These are phyloP conservation scores for Helotiales sp. DNA, from an alignment of 2,329 filamentous ascomycete species.

Conservation along the genomic window DNA sequence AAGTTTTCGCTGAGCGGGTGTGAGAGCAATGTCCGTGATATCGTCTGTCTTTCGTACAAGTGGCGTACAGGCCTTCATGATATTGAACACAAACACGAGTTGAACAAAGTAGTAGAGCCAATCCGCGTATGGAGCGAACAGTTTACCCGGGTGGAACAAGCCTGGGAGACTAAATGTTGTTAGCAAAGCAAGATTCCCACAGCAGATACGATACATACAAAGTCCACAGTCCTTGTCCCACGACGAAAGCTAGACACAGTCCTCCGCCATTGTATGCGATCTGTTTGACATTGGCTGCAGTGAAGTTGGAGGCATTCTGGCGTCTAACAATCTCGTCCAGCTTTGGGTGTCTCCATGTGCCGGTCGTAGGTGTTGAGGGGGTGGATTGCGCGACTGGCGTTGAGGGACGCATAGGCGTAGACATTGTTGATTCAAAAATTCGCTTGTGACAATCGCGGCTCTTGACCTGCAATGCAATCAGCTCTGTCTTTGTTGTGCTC, in stretches of 20 bases:
- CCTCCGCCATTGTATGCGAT: constrained; percentile 71
- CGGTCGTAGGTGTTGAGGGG: constrained; percentile 51
- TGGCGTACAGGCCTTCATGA: constrained; percentile 71
- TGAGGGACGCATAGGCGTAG: constrained; percentile 36
- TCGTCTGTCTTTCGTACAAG: constrained; percentile 75
- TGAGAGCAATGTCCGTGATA: constrained; percentile 87
- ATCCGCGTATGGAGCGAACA: constrained; percentile 35
- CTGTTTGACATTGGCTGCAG: constrained; percentile 73
- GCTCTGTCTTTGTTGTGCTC: constrained; percentile 3
- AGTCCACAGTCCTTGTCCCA: constrained; percentile 45
- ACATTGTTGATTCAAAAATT: constrained; percentile 28
- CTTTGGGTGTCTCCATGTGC: constrained; percentile 89
- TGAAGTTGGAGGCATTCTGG: constrained; percentile 78
- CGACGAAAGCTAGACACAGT: constrained; percentile 54
- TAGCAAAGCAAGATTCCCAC: constrained; percentile 9
- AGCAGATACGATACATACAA: constrained; percentile 28
- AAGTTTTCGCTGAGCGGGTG: constrained; percentile 82
- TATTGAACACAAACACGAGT: constrained; percentile 70
- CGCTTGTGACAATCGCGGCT: background rate
- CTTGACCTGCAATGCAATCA: background rate
- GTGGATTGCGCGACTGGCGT: constrained; percentile 32
- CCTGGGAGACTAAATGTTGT: constrained; percentile 37
- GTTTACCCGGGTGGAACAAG: constrained; percentile 30
- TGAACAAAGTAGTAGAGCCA: constrained; percentile 54
- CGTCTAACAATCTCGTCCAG: constrained; percentile 85